Percentiles rank a stretch among this genome's conserved stretches.
phyloP scores from a whole-genome alignment of 2,329 filamentous ascomycete species.

The Hyphodiscus sp. region DNA sequence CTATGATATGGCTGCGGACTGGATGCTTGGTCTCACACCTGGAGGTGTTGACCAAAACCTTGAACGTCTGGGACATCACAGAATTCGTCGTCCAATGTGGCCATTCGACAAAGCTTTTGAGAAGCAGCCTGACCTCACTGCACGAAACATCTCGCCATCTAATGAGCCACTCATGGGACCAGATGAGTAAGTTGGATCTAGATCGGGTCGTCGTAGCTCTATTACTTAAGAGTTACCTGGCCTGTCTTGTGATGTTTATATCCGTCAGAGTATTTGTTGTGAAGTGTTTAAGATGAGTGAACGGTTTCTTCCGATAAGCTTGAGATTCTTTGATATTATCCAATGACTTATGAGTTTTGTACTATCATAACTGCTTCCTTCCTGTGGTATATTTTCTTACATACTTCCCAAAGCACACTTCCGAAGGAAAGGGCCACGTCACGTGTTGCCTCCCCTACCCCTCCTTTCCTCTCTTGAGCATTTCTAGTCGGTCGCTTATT shows the following conservation, averaged over 20 bases:
- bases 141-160: constrained; percentile 32
- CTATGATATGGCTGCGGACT: constrained; percentile 46
- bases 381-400: not conserved
- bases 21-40: constrained; percentile 48
- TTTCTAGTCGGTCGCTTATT: not conserved
- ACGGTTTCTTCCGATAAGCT: not conserved
- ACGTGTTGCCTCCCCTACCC: not conserved
- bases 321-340: not conserved
- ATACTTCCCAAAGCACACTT: not conserved
- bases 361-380: not conserved
- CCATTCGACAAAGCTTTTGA: constrained; percentile 36
- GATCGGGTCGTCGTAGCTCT: not conserved
- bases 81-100: constrained; percentile 44
- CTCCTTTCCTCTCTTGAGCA: not conserved
- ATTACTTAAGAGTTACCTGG: not conserved
- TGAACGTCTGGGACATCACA: constrained; percentile 39
- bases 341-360: not conserved
- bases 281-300: not conserved
- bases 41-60: constrained; percentile 49
- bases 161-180: constrained; percentile 19
- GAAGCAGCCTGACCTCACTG: constrained; percentile 30
- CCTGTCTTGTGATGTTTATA: not conserved
- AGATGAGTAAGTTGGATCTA: constrained; percentile 4
- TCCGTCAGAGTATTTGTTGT: not conserved
- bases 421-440: not conserved